These are phyloP conservation scores for Rhizophora mangle DNA, from an alignment of 345 rosid genomes.

Conservation along the genomic window DNA sequence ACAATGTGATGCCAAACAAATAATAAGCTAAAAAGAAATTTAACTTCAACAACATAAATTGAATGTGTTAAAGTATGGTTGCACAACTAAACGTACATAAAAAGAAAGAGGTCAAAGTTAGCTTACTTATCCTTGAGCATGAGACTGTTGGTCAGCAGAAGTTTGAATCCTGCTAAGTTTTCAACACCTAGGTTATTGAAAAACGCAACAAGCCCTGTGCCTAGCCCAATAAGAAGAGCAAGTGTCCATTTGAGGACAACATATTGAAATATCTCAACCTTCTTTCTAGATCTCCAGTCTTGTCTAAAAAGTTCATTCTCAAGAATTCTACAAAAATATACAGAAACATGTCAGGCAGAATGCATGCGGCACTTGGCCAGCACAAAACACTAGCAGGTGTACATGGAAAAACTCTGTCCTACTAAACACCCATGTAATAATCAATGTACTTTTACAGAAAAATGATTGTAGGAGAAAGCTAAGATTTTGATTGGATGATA, in stretches of 20 bases:
- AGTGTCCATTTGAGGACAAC: constrained; percentile 82
- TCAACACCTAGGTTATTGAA: constrained; percentile 77
- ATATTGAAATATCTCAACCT: constrained; percentile 77
- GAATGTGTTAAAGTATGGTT: not conserved
- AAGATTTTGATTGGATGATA: too few species aligned
- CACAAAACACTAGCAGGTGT: not conserved
- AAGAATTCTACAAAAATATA: constrained; percentile 49
- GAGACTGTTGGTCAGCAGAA: constrained; percentile 64
- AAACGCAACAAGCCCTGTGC: constrained; percentile 66
- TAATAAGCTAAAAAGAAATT: too few species aligned
- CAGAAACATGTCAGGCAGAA: not conserved
- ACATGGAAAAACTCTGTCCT: not conserved
- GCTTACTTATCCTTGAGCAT: constrained; percentile 71
- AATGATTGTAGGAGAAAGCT: too few species aligned
- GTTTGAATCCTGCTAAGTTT: constrained; percentile 80
- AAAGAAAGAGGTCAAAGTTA: not conserved
- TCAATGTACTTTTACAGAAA: too few species aligned
- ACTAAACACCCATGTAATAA: too few species aligned
- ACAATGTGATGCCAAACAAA: too few species aligned
- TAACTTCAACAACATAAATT: not conserved
- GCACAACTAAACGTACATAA: not conserved
- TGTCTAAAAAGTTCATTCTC: constrained; percentile 89
- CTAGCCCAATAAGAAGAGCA: constrained; percentile 71
- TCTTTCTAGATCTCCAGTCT: constrained; percentile 84
- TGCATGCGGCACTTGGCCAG: not conserved